Percentiles rank a stretch among this genome's conserved stretches.
phyloP scores from a whole-genome alignment of 768 basidiomycete genomes.

The Suillus tomentosus region DNA sequence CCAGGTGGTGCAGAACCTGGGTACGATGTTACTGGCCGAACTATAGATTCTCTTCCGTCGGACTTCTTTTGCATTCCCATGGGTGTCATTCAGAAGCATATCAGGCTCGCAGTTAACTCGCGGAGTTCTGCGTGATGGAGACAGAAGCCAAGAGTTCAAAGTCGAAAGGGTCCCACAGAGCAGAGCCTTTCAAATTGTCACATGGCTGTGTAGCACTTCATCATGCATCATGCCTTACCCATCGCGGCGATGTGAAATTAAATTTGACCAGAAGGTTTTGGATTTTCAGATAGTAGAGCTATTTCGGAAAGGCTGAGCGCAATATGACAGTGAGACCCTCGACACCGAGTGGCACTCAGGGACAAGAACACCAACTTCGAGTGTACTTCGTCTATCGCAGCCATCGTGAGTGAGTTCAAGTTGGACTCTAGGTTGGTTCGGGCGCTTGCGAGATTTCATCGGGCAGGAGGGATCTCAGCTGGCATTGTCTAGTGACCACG shows the following conservation, averaged over 20 bases:
- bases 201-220: slow-evolving; percentile 2
- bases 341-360: slow-evolving; percentile 5
- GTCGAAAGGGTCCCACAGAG: neutral
- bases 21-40: slow-evolving; percentile 93
- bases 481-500: neutral
- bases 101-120: slow-evolving; percentile 1
- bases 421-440: neutral
- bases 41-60: slow-evolving; percentile 46
- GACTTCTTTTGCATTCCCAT: slow-evolving; percentile 19
- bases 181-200: neutral
- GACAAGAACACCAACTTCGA: neutral
- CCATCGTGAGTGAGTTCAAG: neutral
- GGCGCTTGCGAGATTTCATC: neutral
- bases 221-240: neutral
- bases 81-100: slow-evolving; percentile 4
- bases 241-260: slow-evolving; percentile 2
- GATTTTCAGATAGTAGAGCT: slow-evolving; percentile 1
- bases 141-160: neutral
- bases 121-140: slow-evolving; percentile 1
- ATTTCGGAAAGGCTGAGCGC: neutral
- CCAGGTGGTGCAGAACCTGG: slow-evolving; percentile 94
- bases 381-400: neutral
- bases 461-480: neutral
- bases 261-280: slow-evolving; percentile 6
- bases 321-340: neutral